phyloP scores from a whole-genome alignment of 163 green algal genomes.

The Dunaliella salina region DNA sequence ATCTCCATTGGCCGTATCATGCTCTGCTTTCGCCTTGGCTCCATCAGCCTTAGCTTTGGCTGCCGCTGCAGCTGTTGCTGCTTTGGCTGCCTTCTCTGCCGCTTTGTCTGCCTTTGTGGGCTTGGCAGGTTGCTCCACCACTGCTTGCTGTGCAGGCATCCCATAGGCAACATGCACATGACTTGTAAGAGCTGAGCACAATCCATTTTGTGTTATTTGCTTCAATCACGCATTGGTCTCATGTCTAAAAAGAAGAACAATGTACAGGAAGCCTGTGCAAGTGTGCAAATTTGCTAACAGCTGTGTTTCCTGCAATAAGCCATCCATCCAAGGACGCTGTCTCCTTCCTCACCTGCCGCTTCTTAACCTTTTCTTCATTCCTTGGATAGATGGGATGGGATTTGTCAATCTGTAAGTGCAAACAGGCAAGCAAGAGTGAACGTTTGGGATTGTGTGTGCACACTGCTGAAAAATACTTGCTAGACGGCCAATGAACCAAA shows the following conservation, averaged over 20 bases:
- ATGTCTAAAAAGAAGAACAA: too few species aligned
- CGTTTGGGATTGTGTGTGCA: too few species aligned
- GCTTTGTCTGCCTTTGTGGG: background rate
- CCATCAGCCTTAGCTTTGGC: constrained; percentile 1
- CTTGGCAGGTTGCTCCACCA: background rate
- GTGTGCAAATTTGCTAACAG: too few species aligned
- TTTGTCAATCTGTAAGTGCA: constrained; percentile 69
- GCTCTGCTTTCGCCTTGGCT: constrained; percentile 3
- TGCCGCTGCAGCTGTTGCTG: constrained; percentile 6
- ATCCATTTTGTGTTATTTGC: too few species aligned
- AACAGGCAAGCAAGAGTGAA: too few species aligned
- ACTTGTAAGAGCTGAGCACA: background rate
- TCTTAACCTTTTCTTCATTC: constrained; percentile 30
- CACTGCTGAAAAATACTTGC: too few species aligned
- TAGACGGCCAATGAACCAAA: too few species aligned
- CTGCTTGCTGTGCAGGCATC: background rate
- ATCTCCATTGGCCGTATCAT: background rate
- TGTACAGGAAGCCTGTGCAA: too few species aligned
- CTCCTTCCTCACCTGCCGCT: background rate
- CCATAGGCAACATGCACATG: background rate
- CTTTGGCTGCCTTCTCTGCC: background rate
- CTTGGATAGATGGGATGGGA: constrained; percentile 73
- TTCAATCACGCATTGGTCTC: too few species aligned
- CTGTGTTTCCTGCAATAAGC: too few species aligned
- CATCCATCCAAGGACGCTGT: too few species aligned